Evolutionary conservation across 805 yeast species (phyloP).

Genomic region (Candida wancherniae): DNA sequence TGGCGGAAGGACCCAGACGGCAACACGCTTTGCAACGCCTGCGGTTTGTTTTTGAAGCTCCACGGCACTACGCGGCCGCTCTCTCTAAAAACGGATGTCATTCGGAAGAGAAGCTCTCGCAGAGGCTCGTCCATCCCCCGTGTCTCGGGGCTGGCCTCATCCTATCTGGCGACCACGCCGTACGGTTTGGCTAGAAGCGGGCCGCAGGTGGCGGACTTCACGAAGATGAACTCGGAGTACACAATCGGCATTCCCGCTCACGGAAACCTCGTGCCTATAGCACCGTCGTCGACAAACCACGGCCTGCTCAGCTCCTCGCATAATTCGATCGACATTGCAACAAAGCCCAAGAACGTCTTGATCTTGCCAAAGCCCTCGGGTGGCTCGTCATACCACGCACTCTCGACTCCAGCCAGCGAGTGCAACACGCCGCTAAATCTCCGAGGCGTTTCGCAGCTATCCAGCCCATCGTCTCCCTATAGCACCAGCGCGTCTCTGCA

Average conservation of each 20-base stretch:
- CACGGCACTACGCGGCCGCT: constrained; percentile 62
- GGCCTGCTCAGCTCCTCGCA: constrained; percentile 8
- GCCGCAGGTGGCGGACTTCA: constrained; percentile 5
- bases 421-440: neutral
- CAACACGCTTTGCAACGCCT: constrained; percentile 59
- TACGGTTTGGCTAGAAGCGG: constrained; percentile 3
- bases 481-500: constrained; percentile 22
- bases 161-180: constrained; percentile 2
- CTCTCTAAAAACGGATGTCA: constrained; percentile 52
- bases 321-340: constrained; percentile 10
- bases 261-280: constrained; percentile 6
- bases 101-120: constrained; percentile 52
- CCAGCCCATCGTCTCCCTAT: constrained; percentile 16
- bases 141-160: constrained; percentile 7
- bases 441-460: constrained; percentile 2
- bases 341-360: constrained; percentile 34
- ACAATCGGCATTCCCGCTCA: constrained; percentile 8
- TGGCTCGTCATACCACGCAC: constrained; percentile 1
- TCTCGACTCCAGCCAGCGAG: constrained; percentile 2
- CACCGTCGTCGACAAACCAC: constrained; percentile 4
- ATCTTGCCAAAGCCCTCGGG: constrained; percentile 37
- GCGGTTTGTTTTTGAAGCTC: constrained; percentile 55
- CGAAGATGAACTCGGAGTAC: constrained; percentile 4
- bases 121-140: constrained; percentile 12
- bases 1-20: constrained; percentile 61